These are phyloP conservation scores for Schwanniomyces sp. DNA, from an alignment of 805 yeast genomes.

Conservation along the genomic window DNA sequence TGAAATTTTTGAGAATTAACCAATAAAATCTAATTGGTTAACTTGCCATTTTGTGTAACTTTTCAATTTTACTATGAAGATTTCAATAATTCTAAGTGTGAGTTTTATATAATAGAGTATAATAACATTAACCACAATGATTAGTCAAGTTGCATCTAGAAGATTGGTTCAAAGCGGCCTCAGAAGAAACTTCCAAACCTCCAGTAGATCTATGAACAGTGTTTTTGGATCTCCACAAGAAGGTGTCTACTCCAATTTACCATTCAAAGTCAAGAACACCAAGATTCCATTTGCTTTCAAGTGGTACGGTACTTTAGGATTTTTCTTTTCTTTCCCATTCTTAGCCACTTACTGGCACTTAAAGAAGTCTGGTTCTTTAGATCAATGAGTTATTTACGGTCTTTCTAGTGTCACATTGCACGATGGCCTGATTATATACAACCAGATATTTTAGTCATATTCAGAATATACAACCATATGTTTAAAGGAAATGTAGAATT, in stretches of 20 bases:
- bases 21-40: conserved; percentile 16
- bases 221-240: conserved; percentile 39
- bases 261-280: conserved; percentile 93
- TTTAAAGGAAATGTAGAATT: background rate
- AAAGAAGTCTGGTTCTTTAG: conserved; percentile 75
- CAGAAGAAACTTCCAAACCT: conserved; percentile 45
- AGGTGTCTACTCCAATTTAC: conserved; percentile 89
- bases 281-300: conserved; percentile 82
- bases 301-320: conserved; percentile 75
- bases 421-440: background rate
- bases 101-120: background rate
- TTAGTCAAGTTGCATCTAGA: conserved; percentile 19
- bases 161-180: conserved; percentile 4
- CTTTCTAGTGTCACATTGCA: background rate
- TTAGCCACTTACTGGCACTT: conserved; percentile 76
- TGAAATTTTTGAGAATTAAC: conserved; percentile 7
- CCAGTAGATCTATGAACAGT: conserved; percentile 38
- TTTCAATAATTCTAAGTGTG: background rate
- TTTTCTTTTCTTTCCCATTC: conserved; percentile 62
- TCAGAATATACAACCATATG: background rate
- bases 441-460: background rate
- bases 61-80: conserved; percentile 1
- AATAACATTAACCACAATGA: conserved; percentile 14
- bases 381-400: conserved; percentile 3
- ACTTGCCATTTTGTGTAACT: conserved; percentile 7